A percentile compares a stretch with the other conserved stretches of the same genome.
Evolutionary conservation across 345 rosid species (phyloP).

Genomic region (Lagerstroemia speciosa): DNA sequence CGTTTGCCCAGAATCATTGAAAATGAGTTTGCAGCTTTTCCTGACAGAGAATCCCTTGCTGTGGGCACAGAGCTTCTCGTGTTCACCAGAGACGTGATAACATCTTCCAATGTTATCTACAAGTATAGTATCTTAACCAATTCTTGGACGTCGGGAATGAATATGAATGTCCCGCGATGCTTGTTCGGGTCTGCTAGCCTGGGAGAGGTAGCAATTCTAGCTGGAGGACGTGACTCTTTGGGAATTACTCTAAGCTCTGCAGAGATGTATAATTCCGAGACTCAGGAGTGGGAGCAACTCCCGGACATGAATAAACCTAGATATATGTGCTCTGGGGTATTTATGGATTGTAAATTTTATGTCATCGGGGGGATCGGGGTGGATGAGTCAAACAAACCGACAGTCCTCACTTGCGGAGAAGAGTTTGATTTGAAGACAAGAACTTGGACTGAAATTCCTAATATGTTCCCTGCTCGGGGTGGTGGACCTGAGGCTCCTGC

Average conservation of each 20-base stretch:
- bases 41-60: constrained; percentile 83
- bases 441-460: constrained; percentile 69
- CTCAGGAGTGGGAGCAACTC: constrained; percentile 42
- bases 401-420: constrained; percentile 64
- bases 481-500: constrained; percentile 49
- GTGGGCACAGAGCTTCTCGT: constrained; percentile 94
- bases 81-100: constrained; percentile 56
- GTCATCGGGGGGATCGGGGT: constrained; percentile 84
- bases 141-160: constrained; percentile 71
- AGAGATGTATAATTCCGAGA: constrained; percentile 86
- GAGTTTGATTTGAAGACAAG: constrained; percentile 63
- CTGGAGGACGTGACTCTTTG: constrained; percentile 73
- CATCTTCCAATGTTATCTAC: constrained; percentile 51
- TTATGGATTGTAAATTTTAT: constrained; percentile 81
- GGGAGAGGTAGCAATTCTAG: constrained; percentile 75
- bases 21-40: constrained; percentile 56
- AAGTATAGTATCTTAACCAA: constrained; percentile 75
- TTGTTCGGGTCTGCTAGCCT: constrained; percentile 93
- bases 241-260: constrained; percentile 61
- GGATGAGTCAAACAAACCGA: constrained; percentile 21
- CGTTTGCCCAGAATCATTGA: constrained; percentile 70
- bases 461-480: constrained; percentile 63
- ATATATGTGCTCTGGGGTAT: constrained; percentile 90
- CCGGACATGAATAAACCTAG: constrained; percentile 77
- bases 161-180: constrained; percentile 77